Percentiles rank a stretch among this genome's conserved stretches.
Evolutionary conservation across 768 basidiomycete species (phyloP).

Genomic region (Rubroboletus satanas): DNA sequence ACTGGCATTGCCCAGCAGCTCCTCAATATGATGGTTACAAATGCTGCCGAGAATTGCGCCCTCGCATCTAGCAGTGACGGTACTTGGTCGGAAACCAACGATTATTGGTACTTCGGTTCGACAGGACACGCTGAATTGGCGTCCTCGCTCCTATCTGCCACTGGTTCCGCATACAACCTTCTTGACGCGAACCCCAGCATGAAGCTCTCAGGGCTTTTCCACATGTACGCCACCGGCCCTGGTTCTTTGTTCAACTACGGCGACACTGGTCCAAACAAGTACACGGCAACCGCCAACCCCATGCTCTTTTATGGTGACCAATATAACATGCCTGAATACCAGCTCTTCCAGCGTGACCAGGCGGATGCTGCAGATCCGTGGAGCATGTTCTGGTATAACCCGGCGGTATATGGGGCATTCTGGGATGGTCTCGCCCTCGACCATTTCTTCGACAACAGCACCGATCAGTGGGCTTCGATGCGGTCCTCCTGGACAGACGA

Average conservation of each 20-base stretch:
- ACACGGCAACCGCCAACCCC: slow-evolving; percentile 85
- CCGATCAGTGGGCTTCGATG: slow-evolving; percentile 89
- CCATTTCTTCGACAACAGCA: slow-evolving; percentile 65
- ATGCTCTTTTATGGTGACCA: slow-evolving; percentile 73
- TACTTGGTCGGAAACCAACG: slow-evolving; percentile 89
- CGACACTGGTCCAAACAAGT: slow-evolving; percentile 84
- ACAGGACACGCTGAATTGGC: slow-evolving; percentile 89
- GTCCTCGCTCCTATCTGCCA: slow-evolving; percentile 76
- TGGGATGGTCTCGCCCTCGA: slow-evolving; percentile 87
- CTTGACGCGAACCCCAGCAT: slow-evolving; percentile 68
- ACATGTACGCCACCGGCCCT: slow-evolving; percentile 83
- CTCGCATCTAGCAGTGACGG: slow-evolving; percentile 64
- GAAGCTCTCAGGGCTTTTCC: slow-evolving; percentile 73
- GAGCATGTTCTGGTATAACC: slow-evolving; percentile 94
- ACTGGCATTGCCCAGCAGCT: slow-evolving; percentile 67
- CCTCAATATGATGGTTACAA: slow-evolving; percentile 63
- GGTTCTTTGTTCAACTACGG: slow-evolving; percentile 76
- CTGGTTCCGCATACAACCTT: slow-evolving; percentile 78
- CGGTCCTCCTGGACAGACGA: slow-evolving; percentile 89
- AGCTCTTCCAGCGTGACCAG: slow-evolving; percentile 90
- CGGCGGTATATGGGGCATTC: slow-evolving; percentile 78
- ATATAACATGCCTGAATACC: slow-evolving; percentile 68
- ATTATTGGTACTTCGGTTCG: slow-evolving; percentile 95
- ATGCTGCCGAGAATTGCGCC: slow-evolving; percentile 77
- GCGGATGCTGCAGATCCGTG: slow-evolving; percentile 78